Conservation (phyloP, 805 yeast genomes). For the Ogataea trehalophila region DNA sequence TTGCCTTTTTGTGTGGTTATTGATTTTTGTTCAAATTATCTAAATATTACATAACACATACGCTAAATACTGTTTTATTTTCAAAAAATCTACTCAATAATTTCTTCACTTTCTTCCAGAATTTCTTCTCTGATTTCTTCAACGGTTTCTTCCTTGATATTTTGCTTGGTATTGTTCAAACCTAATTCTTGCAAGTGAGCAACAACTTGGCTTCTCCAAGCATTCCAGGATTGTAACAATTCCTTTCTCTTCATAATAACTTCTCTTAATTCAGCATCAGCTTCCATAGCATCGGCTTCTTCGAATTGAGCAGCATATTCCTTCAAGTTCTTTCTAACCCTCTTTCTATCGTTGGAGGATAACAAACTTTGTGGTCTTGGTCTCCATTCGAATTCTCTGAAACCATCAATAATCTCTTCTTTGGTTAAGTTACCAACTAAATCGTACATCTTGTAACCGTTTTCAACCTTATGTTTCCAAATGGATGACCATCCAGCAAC, state of each 20-base stretch:
- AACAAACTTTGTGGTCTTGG: slow-evolving; percentile 87
- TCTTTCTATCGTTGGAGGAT: slow-evolving; percentile 75
- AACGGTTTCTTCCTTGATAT: slow-evolving; percentile 48
- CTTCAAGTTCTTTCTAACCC: slow-evolving; percentile 82
- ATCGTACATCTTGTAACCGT: slow-evolving; percentile 86
- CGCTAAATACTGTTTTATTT: too few species aligned
- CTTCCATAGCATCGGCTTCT: slow-evolving; percentile 93
- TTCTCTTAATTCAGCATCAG: slow-evolving; percentile 86
- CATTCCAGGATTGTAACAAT: slow-evolving; percentile 78
- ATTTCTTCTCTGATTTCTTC: slow-evolving; percentile 79
- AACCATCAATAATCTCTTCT: slow-evolving; percentile 74
- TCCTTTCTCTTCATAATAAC: slow-evolving; percentile 79
- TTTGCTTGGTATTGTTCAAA: slow-evolving; percentile 44
- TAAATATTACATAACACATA: too few species aligned
- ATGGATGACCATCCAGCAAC: slow-evolving; percentile 83
- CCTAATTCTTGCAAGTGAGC: slow-evolving; percentile 43
- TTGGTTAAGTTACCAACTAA: slow-evolving; percentile 72
- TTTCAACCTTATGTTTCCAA: slow-evolving; percentile 80
- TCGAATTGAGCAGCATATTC: slow-evolving; percentile 92
- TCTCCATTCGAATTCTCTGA: slow-evolving; percentile 93
- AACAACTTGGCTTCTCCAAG: slow-evolving; percentile 60
- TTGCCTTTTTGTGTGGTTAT: too few species aligned
- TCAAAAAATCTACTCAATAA: slow-evolving; percentile 44
- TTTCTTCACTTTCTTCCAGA: slow-evolving; percentile 66
- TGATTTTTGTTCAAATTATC: too few species aligned